A percentile compares a stretch with the other conserved stretches of the same genome.
These are phyloP conservation scores for Aspergillus brasiliensis DNA, from an alignment of 2,329 filamentous ascomycete species.

Conservation along the genomic window DNA sequence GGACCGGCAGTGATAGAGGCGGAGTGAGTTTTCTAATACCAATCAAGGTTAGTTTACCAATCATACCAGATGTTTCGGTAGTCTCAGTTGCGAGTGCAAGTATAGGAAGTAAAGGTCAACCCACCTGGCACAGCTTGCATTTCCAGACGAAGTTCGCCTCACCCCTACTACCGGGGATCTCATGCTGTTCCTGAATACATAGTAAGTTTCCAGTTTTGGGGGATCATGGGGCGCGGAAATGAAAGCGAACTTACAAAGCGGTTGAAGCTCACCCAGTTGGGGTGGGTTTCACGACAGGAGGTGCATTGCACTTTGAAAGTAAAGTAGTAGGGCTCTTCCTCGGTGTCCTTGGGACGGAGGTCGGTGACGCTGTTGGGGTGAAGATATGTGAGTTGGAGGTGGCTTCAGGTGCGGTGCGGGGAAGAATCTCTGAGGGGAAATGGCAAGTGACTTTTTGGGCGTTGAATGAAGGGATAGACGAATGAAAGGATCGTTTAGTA, in stretches of 20 bases:
- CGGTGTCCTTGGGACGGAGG: conserved; percentile 79
- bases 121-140: conserved; percentile 95
- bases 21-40: conserved; percentile 53
- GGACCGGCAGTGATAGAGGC: conserved; percentile 79
- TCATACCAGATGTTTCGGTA: not conserved
- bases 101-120: not conserved
- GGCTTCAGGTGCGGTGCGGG: conserved; percentile 15
- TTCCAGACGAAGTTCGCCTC: conserved; percentile 99
- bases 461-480: not conserved
- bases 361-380: conserved; percentile 73
- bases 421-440: conserved; percentile 7
- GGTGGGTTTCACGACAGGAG: conserved; percentile 89
- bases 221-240: not conserved
- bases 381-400: conserved; percentile 3
- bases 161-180: conserved; percentile 88
- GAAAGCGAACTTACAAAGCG: conserved; percentile 73
- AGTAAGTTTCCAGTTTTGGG: not conserved
- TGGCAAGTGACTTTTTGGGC: not conserved
- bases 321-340: conserved; percentile 87
- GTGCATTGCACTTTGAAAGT: conserved; percentile 98
- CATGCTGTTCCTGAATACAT: conserved; percentile 73
- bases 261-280: conserved; percentile 82
- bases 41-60: not conserved
- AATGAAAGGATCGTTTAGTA: not conserved
- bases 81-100: not conserved